Evolutionary conservation across 1,284 basidiomycete species (phyloP).

Genomic region (Peniophora sp.): DNA sequence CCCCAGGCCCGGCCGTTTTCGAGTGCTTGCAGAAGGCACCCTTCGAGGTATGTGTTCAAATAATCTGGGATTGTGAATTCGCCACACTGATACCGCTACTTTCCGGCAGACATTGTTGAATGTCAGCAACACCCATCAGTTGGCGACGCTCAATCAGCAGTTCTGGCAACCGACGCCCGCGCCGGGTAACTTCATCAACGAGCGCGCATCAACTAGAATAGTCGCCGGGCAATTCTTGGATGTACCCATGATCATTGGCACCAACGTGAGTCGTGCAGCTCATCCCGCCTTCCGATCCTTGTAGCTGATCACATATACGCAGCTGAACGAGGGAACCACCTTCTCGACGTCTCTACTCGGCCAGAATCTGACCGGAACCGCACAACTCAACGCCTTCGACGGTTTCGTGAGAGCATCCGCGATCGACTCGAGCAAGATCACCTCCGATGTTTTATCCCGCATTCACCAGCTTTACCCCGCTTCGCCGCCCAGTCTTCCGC

Average conservation of each 20-base stretch:
- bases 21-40: constrained; percentile 40
- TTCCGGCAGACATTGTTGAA: constrained; percentile 32
- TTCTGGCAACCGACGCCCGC: constrained; percentile 54
- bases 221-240: constrained; percentile 42
- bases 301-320: background rate
- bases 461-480: background rate
- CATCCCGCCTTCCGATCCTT: background rate
- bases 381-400: background rate
- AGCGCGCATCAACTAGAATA: constrained; percentile 40
- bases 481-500: background rate
- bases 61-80: background rate
- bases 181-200: constrained; percentile 39
- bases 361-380: background rate
- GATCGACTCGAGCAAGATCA: background rate
- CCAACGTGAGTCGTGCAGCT: constrained; percentile 31
- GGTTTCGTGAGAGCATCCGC: background rate
- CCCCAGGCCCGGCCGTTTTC: constrained; percentile 30
- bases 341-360: background rate
- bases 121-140: constrained; percentile 40
- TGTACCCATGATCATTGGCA: constrained; percentile 47
- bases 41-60: constrained; percentile 28
- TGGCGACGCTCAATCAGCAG: constrained; percentile 38
- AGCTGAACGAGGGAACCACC: background rate
- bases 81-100: too few species aligned
- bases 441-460: background rate